Evolutionary conservation across 495 filamentous ascomycete genomes (phyloP), one percentile per base, ranked within the genome.

Genomic region (Acidiella bohemica): DNA sequence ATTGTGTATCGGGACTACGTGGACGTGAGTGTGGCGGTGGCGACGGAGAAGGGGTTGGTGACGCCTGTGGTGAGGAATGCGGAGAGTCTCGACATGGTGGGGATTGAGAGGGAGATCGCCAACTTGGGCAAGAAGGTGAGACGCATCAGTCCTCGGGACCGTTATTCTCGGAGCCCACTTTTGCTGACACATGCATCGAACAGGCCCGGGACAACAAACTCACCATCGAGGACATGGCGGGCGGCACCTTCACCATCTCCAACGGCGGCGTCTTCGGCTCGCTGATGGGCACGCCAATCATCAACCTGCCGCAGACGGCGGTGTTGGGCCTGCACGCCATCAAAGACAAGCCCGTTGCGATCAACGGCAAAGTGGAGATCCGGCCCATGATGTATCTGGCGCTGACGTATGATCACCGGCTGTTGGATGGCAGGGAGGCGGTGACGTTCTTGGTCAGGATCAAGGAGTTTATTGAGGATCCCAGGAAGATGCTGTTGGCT

Each of bases 301-400:
- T 97, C 67, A 97, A 97, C 62, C 67, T 93, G 18, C 90, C 90
- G 16, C 90, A 97, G 60, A 88, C 83, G 26, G 90, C 88, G 37
- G 90, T 97, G 19, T 70, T 97, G 41, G 90, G 90, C 40, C 76
- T 97, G n/a, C 90, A 97, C 61, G 84, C 88, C 21, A 95, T 94
- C 61, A 96, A 96, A 70, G 87, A 97, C 28, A 86, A 80, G 55
- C 73, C 88, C 0, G 81, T 95, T 26, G 87, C 68, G 19, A 64
- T 96, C 29, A 84, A 94, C 53, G 90, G 92, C 35, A 85, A 94
- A 65, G 61, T 96, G 28, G 88, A 93, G 56, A 81, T 93, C 48
- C 75, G 90, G 45, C 90, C 92, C 73, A 96, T 97, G 84, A 97
- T 97, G 90, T 95, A 93, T 50, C 75, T 97, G 28, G 92, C 90